A percentile compares a stretch with the other conserved stretches of the same genome.
These are phyloP conservation scores for Kurtzmaniella quercitrusa DNA, from an alignment of 1,139 yeast species.

Conservation along the genomic window DNA sequence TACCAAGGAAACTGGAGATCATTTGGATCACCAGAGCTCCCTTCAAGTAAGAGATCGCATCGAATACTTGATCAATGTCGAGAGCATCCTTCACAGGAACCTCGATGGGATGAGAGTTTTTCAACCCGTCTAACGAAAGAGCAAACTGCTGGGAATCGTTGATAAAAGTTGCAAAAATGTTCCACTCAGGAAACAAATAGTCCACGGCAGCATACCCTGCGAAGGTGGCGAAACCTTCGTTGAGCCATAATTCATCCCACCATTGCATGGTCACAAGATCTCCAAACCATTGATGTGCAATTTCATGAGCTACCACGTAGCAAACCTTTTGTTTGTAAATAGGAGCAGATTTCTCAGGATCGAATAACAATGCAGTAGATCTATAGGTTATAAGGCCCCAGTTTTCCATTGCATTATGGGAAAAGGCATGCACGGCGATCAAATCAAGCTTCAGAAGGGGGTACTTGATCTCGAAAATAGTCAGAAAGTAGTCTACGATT, in stretches of 20 bases:
- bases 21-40: conserved; percentile 75
- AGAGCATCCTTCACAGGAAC: conserved; percentile 52
- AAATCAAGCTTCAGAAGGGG: conserved; percentile 59
- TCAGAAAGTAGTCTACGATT: conserved; percentile 48
- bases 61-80: conserved; percentile 56
- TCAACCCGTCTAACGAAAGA: conserved; percentile 47
- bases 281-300: conserved; percentile 68
- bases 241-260: conserved; percentile 64
- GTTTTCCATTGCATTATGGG: conserved; percentile 63
- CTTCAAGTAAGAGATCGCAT: conserved; percentile 65
- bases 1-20: conserved; percentile 68
- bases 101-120: conserved; percentile 56
- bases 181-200: conserved; percentile 53
- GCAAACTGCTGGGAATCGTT: conserved; percentile 49
- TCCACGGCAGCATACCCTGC: conserved; percentile 52
- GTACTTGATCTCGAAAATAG: conserved; percentile 50
- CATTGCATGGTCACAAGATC: conserved; percentile 60
- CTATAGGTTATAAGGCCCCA: conserved; percentile 56
- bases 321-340: conserved; percentile 49
- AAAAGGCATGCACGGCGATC: conserved; percentile 54
- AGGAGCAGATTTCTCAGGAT: conserved; percentile 41
- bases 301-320: conserved; percentile 58
- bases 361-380: conserved; percentile 48
- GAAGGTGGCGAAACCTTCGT: conserved; percentile 63
- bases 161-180: conserved; percentile 51